Conservation (phyloP, 495 filamentous ascomycete species). For the Xylaria telfairii region DNA sequence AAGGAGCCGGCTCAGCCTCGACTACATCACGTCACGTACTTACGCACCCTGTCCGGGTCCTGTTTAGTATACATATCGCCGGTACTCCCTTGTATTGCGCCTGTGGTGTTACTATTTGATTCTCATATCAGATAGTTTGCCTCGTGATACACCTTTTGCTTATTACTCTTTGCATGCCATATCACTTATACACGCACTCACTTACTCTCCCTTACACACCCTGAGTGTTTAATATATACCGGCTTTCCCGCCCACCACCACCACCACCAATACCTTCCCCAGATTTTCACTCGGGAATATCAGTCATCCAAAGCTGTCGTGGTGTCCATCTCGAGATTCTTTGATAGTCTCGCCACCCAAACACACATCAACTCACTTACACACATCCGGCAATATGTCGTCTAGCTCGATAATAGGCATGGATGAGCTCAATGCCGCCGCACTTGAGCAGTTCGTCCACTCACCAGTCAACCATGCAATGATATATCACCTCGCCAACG, state of each 20-base stretch:
- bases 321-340: conserved; percentile 25
- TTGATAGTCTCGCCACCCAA: conserved; percentile 24
- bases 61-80: conserved; percentile 27
- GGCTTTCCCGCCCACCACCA: conserved; percentile 5
- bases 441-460: conserved; percentile 88
- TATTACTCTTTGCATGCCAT: conserved; percentile 29
- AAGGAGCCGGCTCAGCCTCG: conserved; percentile 41
- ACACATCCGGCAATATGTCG: conserved; percentile 41
- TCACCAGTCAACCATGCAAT: conserved; percentile 80
- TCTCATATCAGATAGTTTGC: conserved; percentile 40
- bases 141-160: conserved; percentile 41
- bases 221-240: conserved; percentile 25
- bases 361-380: conserved; percentile 26
- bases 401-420: conserved; percentile 44
- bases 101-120: conserved; percentile 33
- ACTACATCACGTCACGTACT: conserved; percentile 39
- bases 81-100: conserved; percentile 33
- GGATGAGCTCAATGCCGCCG: conserved; percentile 71
- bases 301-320: conserved; percentile 22
- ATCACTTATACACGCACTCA: conserved; percentile 24
- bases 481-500: conserved; percentile 82
- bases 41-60: conserved; percentile 33
- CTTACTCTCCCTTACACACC: conserved; percentile 8
- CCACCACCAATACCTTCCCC: conserved; percentile 1
- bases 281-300: conserved; percentile 11